Conservation (phyloP, 1,139 yeast genomes). For the Kurtzmaniella natalensis region DNA sequence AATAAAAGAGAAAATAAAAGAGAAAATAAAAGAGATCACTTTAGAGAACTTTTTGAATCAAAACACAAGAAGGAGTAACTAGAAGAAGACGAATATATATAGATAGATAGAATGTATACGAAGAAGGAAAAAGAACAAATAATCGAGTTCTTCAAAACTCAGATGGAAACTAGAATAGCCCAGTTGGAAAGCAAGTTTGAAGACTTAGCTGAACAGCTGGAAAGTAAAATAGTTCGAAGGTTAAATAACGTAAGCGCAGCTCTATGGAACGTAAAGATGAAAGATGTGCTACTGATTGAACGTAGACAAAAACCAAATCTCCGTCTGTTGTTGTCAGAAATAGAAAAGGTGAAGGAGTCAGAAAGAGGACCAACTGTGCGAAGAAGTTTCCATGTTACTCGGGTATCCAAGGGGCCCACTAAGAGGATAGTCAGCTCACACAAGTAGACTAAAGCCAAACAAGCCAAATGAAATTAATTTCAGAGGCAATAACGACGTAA, state of each 20-base stretch:
- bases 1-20: too few relatives aligned
- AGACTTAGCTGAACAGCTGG: slow-evolving; percentile 14
- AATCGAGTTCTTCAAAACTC: slow-evolving; percentile 20
- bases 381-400: background rate
- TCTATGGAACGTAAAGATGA: slow-evolving; percentile 33
- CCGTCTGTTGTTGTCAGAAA: slow-evolving; percentile 25
- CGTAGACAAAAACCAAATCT: slow-evolving; percentile 32
- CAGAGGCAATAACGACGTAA: too few relatives aligned
- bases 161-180: slow-evolving; percentile 17
- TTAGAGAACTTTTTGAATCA: too few relatives aligned
- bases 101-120: slow-evolving; percentile 25
- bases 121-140: slow-evolving; percentile 33
- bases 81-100: too few relatives aligned
- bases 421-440: slow-evolving; percentile 1
- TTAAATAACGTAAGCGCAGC: slow-evolving; percentile 40
- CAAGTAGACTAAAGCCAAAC: too few relatives aligned
- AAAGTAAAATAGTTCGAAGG: slow-evolving; percentile 29
- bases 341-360: slow-evolving; percentile 15
- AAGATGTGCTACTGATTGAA: slow-evolving; percentile 41
- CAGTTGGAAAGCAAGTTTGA: slow-evolving; percentile 17
- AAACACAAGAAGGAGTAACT: too few relatives aligned
- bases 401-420: background rate
- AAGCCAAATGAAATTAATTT: too few relatives aligned
- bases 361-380: background rate
- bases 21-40: too few relatives aligned